These are phyloP conservation scores for Emmonsia crescens DNA, from an alignment of 2,329 filamentous ascomycete genomes.

Conservation along the genomic window DNA sequence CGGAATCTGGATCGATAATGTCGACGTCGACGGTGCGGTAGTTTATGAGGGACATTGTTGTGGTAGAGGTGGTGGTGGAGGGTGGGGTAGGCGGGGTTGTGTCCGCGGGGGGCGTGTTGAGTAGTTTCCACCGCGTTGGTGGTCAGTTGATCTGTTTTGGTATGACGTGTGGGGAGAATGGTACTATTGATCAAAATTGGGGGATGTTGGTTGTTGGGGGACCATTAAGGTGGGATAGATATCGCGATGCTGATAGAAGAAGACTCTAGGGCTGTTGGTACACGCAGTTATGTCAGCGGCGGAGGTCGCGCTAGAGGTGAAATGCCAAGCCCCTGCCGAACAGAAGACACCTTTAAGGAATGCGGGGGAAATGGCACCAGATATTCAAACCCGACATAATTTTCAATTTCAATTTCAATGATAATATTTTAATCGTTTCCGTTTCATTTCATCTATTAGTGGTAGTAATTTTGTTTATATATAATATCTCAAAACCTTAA, in stretches of 20 bases:
- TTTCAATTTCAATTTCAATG: too few relatives aligned
- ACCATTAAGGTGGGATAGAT: not conserved
- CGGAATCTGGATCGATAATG: conserved; percentile 77
- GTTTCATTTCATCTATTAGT: not conserved
- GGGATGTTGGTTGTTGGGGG: too few relatives aligned
- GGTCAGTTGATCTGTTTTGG: not conserved
- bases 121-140: not conserved
- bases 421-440: not conserved
- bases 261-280: too few relatives aligned
- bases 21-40: conserved; percentile 92
- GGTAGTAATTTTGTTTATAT: not conserved
- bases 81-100: not conserved
- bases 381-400: not conserved
- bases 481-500: not conserved
- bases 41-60: conserved; percentile 42
- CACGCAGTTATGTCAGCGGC: not conserved
- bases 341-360: too few relatives aligned
- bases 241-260: not conserved
- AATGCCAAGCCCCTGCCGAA: not conserved
- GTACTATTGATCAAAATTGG: not conserved
- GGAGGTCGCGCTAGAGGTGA: not conserved
- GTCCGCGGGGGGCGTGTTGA: not conserved
- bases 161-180: not conserved
- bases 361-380: too few relatives aligned
- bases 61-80: conserved; percentile 3